phyloP scores from a whole-genome alignment of 2,329 filamentous ascomycete genomes.

The Hysterium pulicare region DNA sequence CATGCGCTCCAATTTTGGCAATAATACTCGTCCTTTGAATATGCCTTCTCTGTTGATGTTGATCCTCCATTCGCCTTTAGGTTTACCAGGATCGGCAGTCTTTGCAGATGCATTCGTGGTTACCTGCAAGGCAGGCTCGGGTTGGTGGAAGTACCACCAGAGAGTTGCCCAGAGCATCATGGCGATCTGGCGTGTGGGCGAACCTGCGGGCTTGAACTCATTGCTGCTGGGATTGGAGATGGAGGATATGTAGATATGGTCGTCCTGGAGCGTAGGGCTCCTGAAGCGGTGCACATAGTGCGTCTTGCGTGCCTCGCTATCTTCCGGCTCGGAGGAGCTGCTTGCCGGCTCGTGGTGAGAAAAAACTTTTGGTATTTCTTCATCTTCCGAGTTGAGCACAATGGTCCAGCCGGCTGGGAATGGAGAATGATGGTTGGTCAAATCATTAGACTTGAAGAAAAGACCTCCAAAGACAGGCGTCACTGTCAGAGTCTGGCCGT shows the following conservation, averaged over 20 bases:
- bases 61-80: slow-evolving; percentile 82
- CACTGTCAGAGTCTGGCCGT: slow-evolving; percentile 79
- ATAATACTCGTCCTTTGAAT: slow-evolving; percentile 74
- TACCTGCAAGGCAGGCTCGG: slow-evolving; percentile 64
- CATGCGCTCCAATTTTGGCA: slow-evolving; percentile 92
- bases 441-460: slow-evolving; percentile 80
- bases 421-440: slow-evolving; percentile 61
- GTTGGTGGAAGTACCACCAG: slow-evolving; percentile 97
- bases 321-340: slow-evolving; percentile 19
- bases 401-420: slow-evolving; percentile 90
- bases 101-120: slow-evolving; percentile 59
- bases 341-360: slow-evolving; percentile 33
- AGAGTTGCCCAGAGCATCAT: slow-evolving; percentile 96
- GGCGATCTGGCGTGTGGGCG: slow-evolving; percentile 83
- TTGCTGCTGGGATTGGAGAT: slow-evolving; percentile 77
- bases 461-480: slow-evolving; percentile 87
- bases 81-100: slow-evolving; percentile 66
- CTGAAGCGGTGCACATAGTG: slow-evolving; percentile 63
- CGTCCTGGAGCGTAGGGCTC: slow-evolving; percentile 70
- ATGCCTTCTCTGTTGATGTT: slow-evolving; percentile 84
- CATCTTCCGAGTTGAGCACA: slow-evolving; percentile 69
- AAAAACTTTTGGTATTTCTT: slow-evolving; percentile 19
- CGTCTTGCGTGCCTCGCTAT: slow-evolving; percentile 15
- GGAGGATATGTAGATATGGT: slow-evolving; percentile 86
- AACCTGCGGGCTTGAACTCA: slow-evolving; percentile 76